A percentile compares a stretch with the other conserved stretches of the same genome.
Evolutionary conservation across 2,329 filamentous ascomycete genomes (phyloP).

Genomic region (Hypoxylon sp.): DNA sequence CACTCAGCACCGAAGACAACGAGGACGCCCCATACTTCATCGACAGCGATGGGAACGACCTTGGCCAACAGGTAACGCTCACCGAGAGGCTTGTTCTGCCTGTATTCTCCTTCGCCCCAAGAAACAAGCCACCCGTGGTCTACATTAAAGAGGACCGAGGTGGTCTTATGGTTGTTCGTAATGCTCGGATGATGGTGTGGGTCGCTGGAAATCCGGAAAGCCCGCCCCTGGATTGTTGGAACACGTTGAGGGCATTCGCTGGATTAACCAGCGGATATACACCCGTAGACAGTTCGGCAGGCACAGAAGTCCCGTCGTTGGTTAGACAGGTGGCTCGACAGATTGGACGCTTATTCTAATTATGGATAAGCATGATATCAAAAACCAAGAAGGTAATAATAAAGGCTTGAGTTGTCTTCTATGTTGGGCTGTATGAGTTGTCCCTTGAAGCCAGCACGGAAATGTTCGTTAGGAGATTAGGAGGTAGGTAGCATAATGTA

Average conservation of each 20-base stretch:
- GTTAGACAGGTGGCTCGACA: slow-evolving; percentile 11
- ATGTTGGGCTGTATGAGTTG: background rate
- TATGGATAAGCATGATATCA: background rate
- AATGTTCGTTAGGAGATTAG: background rate
- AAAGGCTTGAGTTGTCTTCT: background rate
- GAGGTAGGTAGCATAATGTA: background rate
- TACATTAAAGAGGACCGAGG: slow-evolving; percentile 7
- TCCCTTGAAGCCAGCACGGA: background rate
- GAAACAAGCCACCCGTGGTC: background rate
- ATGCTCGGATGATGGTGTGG: slow-evolving; percentile 25
- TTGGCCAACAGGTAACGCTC: background rate
- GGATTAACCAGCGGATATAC: slow-evolving; percentile 3
- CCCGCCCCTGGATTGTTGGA: slow-evolving; percentile 8
- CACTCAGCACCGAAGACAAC: slow-evolving; percentile 4
- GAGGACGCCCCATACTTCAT: slow-evolving; percentile 8
- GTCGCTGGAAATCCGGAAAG: background rate
- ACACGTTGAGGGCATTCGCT: slow-evolving; percentile 6
- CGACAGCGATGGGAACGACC: slow-evolving; percentile 2
- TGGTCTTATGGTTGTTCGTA: slow-evolving; percentile 9
- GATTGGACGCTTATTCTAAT: slow-evolving; percentile 8
- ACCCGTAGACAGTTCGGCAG: background rate
- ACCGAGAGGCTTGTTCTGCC: background rate
- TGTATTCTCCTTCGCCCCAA: slow-evolving; percentile 18
- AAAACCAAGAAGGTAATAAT: background rate
- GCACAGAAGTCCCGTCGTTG: background rate